These are phyloP conservation scores for Clarireedia homoeocarpa DNA, from an alignment of 2,329 filamentous ascomycete species.

Conservation along the genomic window DNA sequence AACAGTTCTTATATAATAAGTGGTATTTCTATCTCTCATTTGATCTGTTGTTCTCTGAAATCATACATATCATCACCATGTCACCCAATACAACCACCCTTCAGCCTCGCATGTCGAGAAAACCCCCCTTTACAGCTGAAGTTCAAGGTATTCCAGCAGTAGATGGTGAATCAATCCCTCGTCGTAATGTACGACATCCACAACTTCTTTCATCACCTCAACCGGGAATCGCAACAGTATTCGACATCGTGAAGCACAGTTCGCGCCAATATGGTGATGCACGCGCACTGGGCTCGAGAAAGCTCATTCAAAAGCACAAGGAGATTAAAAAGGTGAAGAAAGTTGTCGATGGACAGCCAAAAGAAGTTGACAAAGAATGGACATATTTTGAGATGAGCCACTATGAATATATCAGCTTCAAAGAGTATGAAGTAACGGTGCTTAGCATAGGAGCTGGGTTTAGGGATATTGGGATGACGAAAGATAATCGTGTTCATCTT, in stretches of 20 bases:
- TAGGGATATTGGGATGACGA: constrained; percentile 62
- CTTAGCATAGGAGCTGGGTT: constrained; percentile 63
- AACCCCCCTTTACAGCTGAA: constrained; percentile 53
- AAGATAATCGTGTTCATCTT: constrained; percentile 66
- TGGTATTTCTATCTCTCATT: background rate
- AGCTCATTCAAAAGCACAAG: constrained; percentile 66
- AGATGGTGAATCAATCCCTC: constrained; percentile 58
- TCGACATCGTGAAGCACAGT: constrained; percentile 64
- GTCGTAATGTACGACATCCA: constrained; percentile 47
- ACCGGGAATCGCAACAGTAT: constrained; percentile 54
- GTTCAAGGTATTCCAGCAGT: constrained; percentile 46
- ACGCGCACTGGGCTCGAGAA: constrained; percentile 61
- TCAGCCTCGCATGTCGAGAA: constrained; percentile 22
- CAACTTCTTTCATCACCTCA: constrained; percentile 28
- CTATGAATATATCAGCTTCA: constrained; percentile 71
- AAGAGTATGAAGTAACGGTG: constrained; percentile 66
- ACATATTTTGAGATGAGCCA: constrained; percentile 76
- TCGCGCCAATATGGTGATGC: constrained; percentile 58
- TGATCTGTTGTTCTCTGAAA: background rate
- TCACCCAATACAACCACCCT: constrained; percentile 4
- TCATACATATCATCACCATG: background rate
- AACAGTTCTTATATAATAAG: too few species aligned
- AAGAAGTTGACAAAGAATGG: constrained; percentile 80
- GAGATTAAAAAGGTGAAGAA: constrained; percentile 90
- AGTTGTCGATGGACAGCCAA: constrained; percentile 71